Conservation (phyloP, 2,329 filamentous ascomycete genomes). For the Aspergillus sp. region DNA sequence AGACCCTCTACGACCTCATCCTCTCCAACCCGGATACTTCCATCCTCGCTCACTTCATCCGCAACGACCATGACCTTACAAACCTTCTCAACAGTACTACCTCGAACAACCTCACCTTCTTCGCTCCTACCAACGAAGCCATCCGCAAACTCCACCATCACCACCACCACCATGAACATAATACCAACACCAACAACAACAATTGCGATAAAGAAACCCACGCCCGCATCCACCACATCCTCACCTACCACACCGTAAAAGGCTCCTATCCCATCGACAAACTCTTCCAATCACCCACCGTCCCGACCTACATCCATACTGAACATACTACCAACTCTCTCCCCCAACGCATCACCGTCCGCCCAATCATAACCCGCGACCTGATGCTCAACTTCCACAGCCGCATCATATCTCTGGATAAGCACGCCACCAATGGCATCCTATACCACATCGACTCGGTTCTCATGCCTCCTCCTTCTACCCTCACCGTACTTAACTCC, state of each 20-base stretch:
- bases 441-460: conserved; percentile 75
- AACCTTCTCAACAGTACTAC: conserved; percentile 70
- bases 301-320: conserved; percentile 58
- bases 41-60: conserved; percentile 73
- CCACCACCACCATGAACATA: conserved; percentile 28
- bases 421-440: conserved; percentile 72
- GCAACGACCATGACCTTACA: conserved; percentile 71
- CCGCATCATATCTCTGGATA: conserved; percentile 55
- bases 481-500: conserved; percentile 64
- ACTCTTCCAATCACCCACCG: conserved; percentile 70
- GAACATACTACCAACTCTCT: conserved; percentile 27
- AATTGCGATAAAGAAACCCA: conserved; percentile 37
- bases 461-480: conserved; percentile 72
- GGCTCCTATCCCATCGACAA: conserved; percentile 66
- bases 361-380: conserved; percentile 60
- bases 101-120: conserved; percentile 73
- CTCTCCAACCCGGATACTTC: conserved; percentile 73
- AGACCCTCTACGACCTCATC: conserved; percentile 80
- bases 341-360: conserved; percentile 71
- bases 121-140: conserved; percentile 75
- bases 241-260: conserved; percentile 74
- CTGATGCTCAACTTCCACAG: conserved; percentile 76
- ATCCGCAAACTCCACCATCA: conserved; percentile 64
- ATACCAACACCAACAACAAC: neutral
- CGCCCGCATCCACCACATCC: conserved; percentile 63